Percentiles rank a stretch among this genome's conserved stretches.
phyloP scores from a whole-genome alignment of 2,329 filamentous ascomycete genomes.

The Colletotrichum godetiae region DNA sequence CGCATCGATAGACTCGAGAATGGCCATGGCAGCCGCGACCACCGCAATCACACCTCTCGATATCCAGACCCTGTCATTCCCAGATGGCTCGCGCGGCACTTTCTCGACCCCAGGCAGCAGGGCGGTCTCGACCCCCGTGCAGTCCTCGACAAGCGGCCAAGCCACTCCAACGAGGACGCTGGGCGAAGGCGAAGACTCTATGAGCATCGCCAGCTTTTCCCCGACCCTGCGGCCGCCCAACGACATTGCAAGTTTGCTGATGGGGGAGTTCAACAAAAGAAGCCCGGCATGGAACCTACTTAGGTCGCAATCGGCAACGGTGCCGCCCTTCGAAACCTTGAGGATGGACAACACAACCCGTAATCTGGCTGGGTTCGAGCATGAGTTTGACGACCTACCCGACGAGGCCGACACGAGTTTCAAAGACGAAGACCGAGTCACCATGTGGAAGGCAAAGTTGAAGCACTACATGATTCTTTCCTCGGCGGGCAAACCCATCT shows the following conservation, averaged over 20 bases:
- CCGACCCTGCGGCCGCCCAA: slow-evolving; percentile 71
- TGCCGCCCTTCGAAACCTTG: slow-evolving; percentile 70
- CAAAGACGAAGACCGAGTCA: slow-evolving; percentile 70
- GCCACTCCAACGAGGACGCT: slow-evolving; percentile 50
- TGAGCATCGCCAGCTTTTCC: slow-evolving; percentile 74
- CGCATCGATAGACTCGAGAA: slow-evolving; percentile 43
- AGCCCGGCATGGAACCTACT: slow-evolving; percentile 78
- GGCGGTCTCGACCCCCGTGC: slow-evolving; percentile 48
- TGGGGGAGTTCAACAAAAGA: slow-evolving; percentile 73
- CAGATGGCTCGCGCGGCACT: slow-evolving; percentile 75
- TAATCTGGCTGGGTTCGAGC: slow-evolving; percentile 73
- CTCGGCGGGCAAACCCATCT: slow-evolving; percentile 96
- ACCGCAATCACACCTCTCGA: slow-evolving; percentile 87
- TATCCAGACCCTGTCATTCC: slow-evolving; percentile 80
- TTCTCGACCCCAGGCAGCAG: slow-evolving; percentile 59
- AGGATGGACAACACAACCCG: slow-evolving; percentile 56
- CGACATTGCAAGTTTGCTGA: slow-evolving; percentile 85
- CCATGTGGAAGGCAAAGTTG: slow-evolving; percentile 88
- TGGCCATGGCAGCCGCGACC: slow-evolving; percentile 72
- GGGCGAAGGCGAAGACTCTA: slow-evolving; percentile 70
- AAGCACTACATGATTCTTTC: slow-evolving; percentile 99
- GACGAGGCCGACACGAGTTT: slow-evolving; percentile 57
- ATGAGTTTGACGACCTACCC: slow-evolving; percentile 83
- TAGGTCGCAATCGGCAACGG: slow-evolving; percentile 68
- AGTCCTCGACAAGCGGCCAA: slow-evolving; percentile 49